These are phyloP conservation scores for Groenewaldozyma salmanticensis DNA, from an alignment of 805 yeast species.

Conservation along the genomic window DNA sequence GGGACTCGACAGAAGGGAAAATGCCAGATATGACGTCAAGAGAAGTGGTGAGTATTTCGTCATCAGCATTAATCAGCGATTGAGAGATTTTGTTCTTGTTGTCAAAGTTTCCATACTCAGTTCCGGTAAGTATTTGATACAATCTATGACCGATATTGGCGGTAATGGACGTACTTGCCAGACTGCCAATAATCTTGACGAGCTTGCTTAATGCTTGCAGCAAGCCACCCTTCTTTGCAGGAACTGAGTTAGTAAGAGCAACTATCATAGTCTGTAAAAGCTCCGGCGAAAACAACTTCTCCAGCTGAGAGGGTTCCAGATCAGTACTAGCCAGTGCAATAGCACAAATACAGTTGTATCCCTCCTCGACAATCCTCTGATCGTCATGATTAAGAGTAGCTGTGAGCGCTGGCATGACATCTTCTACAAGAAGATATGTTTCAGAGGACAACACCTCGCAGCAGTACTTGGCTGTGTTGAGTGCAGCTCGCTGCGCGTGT, in stretches of 20 bases:
- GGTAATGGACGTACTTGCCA: slow-evolving; percentile 33
- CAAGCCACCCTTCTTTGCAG: slow-evolving; percentile 5
- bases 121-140: slow-evolving; percentile 35
- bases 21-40: slow-evolving; percentile 47
- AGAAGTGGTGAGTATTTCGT: slow-evolving; percentile 47
- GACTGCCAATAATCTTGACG: slow-evolving; percentile 35
- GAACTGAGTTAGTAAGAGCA: slow-evolving; percentile 8
- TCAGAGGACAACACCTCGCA: slow-evolving; percentile 2
- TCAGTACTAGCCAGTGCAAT: slow-evolving; percentile 42
- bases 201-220: slow-evolving; percentile 27
- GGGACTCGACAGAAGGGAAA: slow-evolving; percentile 36
- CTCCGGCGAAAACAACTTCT: slow-evolving; percentile 28
- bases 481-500: slow-evolving; percentile 79
- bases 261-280: slow-evolving; percentile 13
- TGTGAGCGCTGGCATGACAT: slow-evolving; percentile 50
- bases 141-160: slow-evolving; percentile 41
- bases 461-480: slow-evolving; percentile 32
- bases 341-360: slow-evolving; percentile 55
- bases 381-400: slow-evolving; percentile 47
- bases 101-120: slow-evolving; percentile 14
- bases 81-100: slow-evolving; percentile 43
- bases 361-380: slow-evolving; percentile 47
- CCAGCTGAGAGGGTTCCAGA: slow-evolving; percentile 36
- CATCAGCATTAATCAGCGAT: slow-evolving; percentile 63
- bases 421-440: slow-evolving; percentile 31